Base-by-base conservation (phyloP, 1,139 yeast species). In the Candida sp. region DNA sequence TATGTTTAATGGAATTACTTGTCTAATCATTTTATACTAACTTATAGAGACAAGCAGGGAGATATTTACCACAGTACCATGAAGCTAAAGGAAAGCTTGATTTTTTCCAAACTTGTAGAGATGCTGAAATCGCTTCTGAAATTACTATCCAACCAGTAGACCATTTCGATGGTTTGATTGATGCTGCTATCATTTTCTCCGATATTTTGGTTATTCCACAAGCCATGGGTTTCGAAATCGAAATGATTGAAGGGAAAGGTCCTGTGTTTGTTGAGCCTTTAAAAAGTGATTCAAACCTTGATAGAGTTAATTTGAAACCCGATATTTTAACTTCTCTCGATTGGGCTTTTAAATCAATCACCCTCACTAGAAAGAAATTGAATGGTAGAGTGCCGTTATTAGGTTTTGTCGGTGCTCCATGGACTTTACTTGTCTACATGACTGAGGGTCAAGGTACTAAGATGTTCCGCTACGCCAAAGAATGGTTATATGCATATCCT, bases 341-440 rank as follows among this genome's bases (percentile, higher is more conserved):
- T 43, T 93, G 98, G 97, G 97, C 97, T 2, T 88, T 89, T 68
- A 84, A 87, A 58, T 87, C 98, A 32, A 88, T 93, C 52, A 87
- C 95, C 4, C 68, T 88, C 52, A 93, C 99, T 9, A 79, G 99
- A 66, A 75, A 73, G 49, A 88, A 87, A 59, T 77, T 93, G 51
- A 68, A 82, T 41, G 99, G 99, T 40, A 79, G 96, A 56, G 98
- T 91, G 15, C 99, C 99, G 22, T 74, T 93, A 52, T 75, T 93
- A 43, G 99, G 99, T 3, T 93, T 93, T 66, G 88, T 93, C 54
- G 99, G 99, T 45, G 97, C 96, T 11, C 99, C 99, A 46, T 93
- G 97, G 97, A 93, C 99, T 8, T 70, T 93, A 50, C 75, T 93
- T 69, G 97, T 91, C 35, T 93, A 95, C 66, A 95, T 93, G 97